A percentile compares a stretch with the other conserved stretches of the same genome.
phyloP scores from a whole-genome alignment of 306 rosid species.

The Ammopiptanthus mongolicus region DNA sequence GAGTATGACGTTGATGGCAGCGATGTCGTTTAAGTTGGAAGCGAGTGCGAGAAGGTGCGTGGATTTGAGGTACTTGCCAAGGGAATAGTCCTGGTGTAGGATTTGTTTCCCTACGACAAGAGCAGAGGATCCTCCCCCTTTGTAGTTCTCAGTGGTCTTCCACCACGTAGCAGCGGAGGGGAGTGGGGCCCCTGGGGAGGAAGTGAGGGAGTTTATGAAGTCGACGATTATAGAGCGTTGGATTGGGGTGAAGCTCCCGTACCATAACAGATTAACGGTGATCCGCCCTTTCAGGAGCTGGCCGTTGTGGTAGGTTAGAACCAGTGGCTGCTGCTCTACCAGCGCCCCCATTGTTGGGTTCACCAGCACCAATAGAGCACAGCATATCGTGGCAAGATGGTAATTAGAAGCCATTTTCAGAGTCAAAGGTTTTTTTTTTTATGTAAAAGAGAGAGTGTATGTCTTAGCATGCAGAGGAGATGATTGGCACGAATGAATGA shows the following conservation, averaged over 20 bases:
- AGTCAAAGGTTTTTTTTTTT: not conserved
- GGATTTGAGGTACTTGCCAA: slow-evolving; percentile 48
- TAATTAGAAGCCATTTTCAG: slow-evolving; percentile 15
- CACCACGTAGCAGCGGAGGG: slow-evolving; percentile 69
- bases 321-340: slow-evolving; percentile 51
- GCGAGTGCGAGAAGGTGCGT: slow-evolving; percentile 41
- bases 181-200: not conserved
- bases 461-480: no score
- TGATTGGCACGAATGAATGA: not conserved
- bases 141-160: slow-evolving; percentile 72
- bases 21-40: slow-evolving; percentile 27
- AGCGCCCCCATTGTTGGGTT: not conserved
- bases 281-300: slow-evolving; percentile 59
- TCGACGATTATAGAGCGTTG: slow-evolving; percentile 72
- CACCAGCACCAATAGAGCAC: slow-evolving; percentile 1
- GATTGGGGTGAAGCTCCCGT: slow-evolving; percentile 56
- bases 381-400: slow-evolving; percentile 18
- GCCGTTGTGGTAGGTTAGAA: slow-evolving; percentile 72
- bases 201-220: slow-evolving; percentile 51
- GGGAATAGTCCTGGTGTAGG: slow-evolving; percentile 41
- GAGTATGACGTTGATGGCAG: slow-evolving; percentile 48
- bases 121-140: slow-evolving; percentile 42
- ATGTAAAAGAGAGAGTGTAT: not conserved
- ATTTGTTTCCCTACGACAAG: slow-evolving; percentile 60
- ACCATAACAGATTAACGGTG: slow-evolving; percentile 77